Percentiles rank a stretch among this genome's conserved stretches.
Conservation (phyloP, 1,139 yeast species). For the Saccharomyces hybrid region DNA sequence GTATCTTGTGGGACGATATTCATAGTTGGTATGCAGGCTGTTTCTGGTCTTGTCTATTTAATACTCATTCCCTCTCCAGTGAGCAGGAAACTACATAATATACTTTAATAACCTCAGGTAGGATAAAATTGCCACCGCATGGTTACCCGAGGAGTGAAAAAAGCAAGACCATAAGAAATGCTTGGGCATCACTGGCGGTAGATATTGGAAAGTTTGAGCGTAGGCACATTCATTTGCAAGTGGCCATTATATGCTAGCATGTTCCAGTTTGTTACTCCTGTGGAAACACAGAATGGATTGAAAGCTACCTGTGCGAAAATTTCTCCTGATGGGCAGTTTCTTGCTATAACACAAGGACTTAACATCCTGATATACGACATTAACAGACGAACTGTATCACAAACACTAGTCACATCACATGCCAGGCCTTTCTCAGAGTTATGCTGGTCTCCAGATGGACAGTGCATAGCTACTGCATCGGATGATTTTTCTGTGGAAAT, state of each 20-base stretch:
- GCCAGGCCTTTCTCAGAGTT: slow-evolving; percentile 22
- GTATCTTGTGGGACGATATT: slow-evolving; percentile 25
- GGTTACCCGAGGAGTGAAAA: not conserved
- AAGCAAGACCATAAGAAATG: not conserved
- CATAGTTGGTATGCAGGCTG: slow-evolving; percentile 10
- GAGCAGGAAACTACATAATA: not conserved
- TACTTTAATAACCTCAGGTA: not conserved
- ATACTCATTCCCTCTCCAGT: not conserved
- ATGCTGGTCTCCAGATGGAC: slow-evolving; percentile 67
- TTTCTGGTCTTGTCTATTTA: not conserved
- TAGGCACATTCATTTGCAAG: not conserved
- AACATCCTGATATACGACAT: slow-evolving; percentile 40
- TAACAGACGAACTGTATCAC: slow-evolving; percentile 25
- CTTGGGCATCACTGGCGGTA: not conserved
- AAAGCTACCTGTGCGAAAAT: slow-evolving; percentile 43
- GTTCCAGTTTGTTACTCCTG: not conserved
- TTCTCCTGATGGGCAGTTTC: slow-evolving; percentile 52
- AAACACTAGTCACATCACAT: slow-evolving; percentile 22
- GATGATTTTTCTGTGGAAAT: slow-evolving; percentile 78
- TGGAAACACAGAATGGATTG: not conserved
- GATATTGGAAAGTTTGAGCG: not conserved
- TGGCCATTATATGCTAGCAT: not conserved
- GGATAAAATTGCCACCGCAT: not conserved
- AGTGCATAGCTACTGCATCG: slow-evolving; percentile 70
- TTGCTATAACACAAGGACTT: slow-evolving; percentile 52